phyloP scores from a whole-genome alignment of 805 yeast genomes.

The Metschnikowia rubicola region DNA sequence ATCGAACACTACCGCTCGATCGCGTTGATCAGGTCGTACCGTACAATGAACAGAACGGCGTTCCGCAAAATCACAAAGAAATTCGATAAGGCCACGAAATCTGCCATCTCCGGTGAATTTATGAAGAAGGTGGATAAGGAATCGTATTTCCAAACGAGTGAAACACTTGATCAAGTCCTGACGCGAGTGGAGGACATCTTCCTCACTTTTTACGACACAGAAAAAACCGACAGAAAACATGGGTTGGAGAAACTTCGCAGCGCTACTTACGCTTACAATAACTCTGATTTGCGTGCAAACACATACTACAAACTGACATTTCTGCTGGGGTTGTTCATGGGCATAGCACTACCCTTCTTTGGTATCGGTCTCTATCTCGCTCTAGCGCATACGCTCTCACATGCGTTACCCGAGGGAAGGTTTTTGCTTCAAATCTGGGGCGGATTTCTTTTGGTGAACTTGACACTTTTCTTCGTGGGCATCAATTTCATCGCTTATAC shows the following conservation, averaged over 20 bases:
- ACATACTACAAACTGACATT: slow-evolving; percentile 48
- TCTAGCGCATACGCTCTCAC: slow-evolving; percentile 32
- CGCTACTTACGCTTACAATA: slow-evolving; percentile 38
- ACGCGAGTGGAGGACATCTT: slow-evolving; percentile 64
- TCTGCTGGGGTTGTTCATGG: slow-evolving; percentile 63
- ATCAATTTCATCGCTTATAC: slow-evolving; percentile 73
- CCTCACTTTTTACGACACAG: slow-evolving; percentile 58
- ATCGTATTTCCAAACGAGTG: slow-evolving; percentile 60
- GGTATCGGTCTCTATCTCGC: slow-evolving; percentile 55
- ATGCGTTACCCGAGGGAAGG: slow-evolving; percentile 50
- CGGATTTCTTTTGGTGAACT: slow-evolving; percentile 67
- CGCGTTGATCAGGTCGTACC: slow-evolving; percentile 66
- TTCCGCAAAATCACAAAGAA: slow-evolving; percentile 86
- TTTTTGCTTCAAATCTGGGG: slow-evolving; percentile 86
- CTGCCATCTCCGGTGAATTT: slow-evolving; percentile 43
- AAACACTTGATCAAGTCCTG: slow-evolving; percentile 61
- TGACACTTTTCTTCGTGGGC: slow-evolving; percentile 64
- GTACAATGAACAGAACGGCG: slow-evolving; percentile 79
- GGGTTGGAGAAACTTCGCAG: slow-evolving; percentile 64
- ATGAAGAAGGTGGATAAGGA: slow-evolving; percentile 52
- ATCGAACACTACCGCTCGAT: slow-evolving; percentile 71
- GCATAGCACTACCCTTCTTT: slow-evolving; percentile 69
- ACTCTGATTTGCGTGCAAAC: slow-evolving; percentile 24
- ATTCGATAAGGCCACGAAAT: slow-evolving; percentile 70
- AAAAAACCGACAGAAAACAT: slow-evolving; percentile 50